Evolutionary conservation across 257 asterid species (phyloP), one percentile per base, ranked within the genome.

Genomic region (Salvia miltiorrhiza): DNA sequence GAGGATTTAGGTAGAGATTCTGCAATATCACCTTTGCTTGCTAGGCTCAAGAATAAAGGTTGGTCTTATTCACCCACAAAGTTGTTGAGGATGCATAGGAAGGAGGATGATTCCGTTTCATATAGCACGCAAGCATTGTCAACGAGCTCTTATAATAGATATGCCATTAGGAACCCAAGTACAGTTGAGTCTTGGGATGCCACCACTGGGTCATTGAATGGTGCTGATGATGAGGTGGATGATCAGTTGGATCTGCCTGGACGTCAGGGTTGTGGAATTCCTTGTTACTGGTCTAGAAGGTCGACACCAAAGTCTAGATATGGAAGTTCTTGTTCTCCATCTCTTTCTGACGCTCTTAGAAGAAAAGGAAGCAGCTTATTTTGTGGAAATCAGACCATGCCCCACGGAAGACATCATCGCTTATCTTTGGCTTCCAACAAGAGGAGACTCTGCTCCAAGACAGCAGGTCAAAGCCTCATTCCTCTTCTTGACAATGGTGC

Each of bases 211-310:
- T 93, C 99, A 4, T 69, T 87, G 49, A 86, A 90, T 63, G 97
- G 88, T 67, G 96, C 81, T 12, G 97, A 86, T 65, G 93, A 91
- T 65, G 97, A 90, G 70, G 88, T 80, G 82, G 99, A 94, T 7
- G 92, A 85, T 62, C 95, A 79, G 41, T 83, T 86, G 75, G 97
- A 87, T 77, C 85, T 94, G 26, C 86, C 88, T 1, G 93, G 97
- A 20, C 77, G 86, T 30, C 87, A 77, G n/a, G 99, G 97, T 39
- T 94, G 99, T 76, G 99, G 98, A 61, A 91, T 94, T 70, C 83
- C 98, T 16, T 94, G 99, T 81, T 90, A 86, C 77, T 87, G 98
- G 99, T 92, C 99, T 32, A 91, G 76, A 75, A 87, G 92, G 79
- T 87, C 97, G 3, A 91, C 98, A 0, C 98, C 99, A 33, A 94